Percentiles rank a stretch among this genome's conserved stretches.
phyloP scores from a whole-genome alignment of 768 basidiomycete genomes.

The Hemileccinum impolitum region DNA sequence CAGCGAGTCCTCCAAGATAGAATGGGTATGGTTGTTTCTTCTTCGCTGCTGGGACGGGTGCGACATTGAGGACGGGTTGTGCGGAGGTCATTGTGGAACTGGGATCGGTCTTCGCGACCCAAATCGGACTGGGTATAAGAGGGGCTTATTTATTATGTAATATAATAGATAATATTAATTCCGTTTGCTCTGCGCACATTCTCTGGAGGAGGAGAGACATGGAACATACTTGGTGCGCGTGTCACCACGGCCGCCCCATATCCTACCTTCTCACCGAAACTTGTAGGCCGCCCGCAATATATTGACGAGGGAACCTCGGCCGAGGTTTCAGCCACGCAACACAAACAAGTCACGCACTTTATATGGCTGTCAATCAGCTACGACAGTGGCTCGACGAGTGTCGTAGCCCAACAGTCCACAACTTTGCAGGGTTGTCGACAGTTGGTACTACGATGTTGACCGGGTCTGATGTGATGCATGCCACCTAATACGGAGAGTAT shows the following conservation, averaged over 20 bases:
- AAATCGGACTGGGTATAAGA: background rate
- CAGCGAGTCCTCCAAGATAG: slow-evolving; percentile 84
- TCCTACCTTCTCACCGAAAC: background rate
- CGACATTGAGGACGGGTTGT: slow-evolving; percentile 10
- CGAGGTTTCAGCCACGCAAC: background rate
- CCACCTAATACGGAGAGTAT: too few relatives aligned
- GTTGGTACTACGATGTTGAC: slow-evolving; percentile 11
- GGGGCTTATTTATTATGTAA: slow-evolving; percentile 16
- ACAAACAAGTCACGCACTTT: slow-evolving; percentile 12
- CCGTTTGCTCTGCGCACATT: too few relatives aligned
- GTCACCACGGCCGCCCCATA: background rate
- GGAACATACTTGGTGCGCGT: background rate
- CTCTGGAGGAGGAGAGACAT: too few relatives aligned
- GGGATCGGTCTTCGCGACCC: too few relatives aligned
- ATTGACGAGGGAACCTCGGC: background rate
- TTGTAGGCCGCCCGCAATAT: background rate
- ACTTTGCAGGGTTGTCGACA: slow-evolving; percentile 2
- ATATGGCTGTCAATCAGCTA: background rate
- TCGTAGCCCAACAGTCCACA: slow-evolving; percentile 23
- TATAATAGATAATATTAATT: background rate
- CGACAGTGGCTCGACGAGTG: background rate
- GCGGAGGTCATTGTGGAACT: slow-evolving; percentile 17
- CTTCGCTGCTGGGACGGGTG: slow-evolving; percentile 5
- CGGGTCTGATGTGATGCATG: background rate
- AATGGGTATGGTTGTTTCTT: slow-evolving; percentile 80